phyloP scores from a whole-genome alignment of 768 basidiomycete genomes.

The Boletus reticuloceps region DNA sequence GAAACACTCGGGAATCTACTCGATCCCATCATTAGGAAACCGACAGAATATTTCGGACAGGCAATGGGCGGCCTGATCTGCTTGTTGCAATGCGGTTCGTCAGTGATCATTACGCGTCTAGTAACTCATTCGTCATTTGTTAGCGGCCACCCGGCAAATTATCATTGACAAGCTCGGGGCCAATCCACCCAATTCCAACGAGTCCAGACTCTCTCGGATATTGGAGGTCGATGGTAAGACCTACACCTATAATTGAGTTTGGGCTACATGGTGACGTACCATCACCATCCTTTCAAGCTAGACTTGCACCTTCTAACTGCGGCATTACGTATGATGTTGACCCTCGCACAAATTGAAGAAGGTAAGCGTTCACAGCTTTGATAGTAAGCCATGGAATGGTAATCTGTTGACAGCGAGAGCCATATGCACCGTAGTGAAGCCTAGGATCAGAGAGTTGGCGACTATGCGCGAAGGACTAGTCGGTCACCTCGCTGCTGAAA shows the following conservation, averaged over 20 bases:
- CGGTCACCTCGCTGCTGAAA: slow-evolving; percentile 20
- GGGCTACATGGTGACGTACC: neutral
- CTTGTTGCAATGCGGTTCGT: slow-evolving; percentile 20
- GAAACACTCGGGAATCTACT: slow-evolving; percentile 10
- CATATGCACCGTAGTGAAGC: slow-evolving; percentile 1
- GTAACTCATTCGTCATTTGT: neutral
- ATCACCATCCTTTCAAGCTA: neutral
- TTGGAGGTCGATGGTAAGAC: slow-evolving; percentile 13
- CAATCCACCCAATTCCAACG: neutral
- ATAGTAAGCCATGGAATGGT: too few species aligned
- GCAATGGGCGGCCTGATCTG: slow-evolving; percentile 23
- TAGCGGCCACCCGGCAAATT: slow-evolving; percentile 8
- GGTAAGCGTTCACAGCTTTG: slow-evolving; percentile 1
- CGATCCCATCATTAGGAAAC: slow-evolving; percentile 4
- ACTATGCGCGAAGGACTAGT: slow-evolving; percentile 1
- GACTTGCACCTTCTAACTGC: slow-evolving; percentile 10
- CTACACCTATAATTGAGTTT: too few species aligned
- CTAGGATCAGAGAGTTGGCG: slow-evolving; percentile 13
- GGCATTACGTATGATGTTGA: slow-evolving; percentile 17
- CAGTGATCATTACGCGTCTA: neutral
- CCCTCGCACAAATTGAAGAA: slow-evolving; percentile 14
- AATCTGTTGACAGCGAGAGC: neutral
- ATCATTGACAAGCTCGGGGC: slow-evolving; percentile 7
- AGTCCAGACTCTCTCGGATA: slow-evolving; percentile 13
- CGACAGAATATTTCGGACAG: slow-evolving; percentile 9